These are phyloP conservation scores for Lactarius hatsudake DNA, from an alignment of 768 basidiomycete species.

Conservation along the genomic window DNA sequence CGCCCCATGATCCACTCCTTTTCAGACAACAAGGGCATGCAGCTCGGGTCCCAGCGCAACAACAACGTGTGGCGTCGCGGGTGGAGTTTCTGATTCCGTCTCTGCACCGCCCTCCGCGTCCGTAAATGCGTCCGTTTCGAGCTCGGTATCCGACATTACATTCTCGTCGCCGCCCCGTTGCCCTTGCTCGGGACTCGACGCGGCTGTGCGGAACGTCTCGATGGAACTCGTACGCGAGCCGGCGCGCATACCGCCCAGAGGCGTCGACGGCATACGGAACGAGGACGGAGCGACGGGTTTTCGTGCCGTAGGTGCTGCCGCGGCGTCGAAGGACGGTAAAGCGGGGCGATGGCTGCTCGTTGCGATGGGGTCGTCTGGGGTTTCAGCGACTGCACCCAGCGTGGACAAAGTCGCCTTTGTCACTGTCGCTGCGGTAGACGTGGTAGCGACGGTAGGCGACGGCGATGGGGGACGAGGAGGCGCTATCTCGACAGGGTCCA, in stretches of 20 bases:
- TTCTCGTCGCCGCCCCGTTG: background rate
- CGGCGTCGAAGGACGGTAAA: background rate
- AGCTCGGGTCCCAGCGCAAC: background rate
- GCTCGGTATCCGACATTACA: conserved; percentile 14
- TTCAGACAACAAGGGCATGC: background rate
- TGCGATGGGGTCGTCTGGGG: background rate
- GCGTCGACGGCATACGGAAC: conserved; percentile 24
- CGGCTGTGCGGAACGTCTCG: conserved; percentile 19
- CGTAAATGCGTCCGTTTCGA: conserved; percentile 11
- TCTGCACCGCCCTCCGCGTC: conserved; percentile 15
- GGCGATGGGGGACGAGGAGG: conserved; percentile 7
- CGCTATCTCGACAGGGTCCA: background rate
- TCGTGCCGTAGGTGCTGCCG: background rate
- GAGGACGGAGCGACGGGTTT: conserved; percentile 16
- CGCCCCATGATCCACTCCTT: too few species aligned
- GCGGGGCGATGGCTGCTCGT: background rate
- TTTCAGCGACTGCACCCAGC: background rate
- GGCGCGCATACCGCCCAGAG: background rate
- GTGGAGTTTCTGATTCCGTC: conserved; percentile 2
- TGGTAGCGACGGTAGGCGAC: conserved; percentile 18
- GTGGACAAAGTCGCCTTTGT: conserved; percentile 3
- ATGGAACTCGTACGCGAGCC: conserved; percentile 26
- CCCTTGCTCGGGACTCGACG: background rate
- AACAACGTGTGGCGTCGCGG: background rate
- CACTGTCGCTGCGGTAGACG: conserved; percentile 4